phyloP scores from a whole-genome alignment of 805 yeast species.

The Saccharomycopsis fermentans region DNA sequence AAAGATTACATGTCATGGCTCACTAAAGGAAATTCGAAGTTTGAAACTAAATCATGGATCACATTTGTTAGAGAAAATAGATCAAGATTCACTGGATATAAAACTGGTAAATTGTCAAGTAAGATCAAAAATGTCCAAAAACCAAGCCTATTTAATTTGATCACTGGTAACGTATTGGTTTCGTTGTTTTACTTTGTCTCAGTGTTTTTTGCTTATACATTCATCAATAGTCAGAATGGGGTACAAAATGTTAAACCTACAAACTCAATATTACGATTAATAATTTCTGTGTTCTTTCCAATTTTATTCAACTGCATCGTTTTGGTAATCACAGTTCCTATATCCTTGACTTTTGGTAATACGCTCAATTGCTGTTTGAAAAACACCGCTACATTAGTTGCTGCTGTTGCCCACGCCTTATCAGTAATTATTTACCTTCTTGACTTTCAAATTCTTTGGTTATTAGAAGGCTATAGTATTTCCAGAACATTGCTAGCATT shows the following conservation, averaged over 20 bases:
- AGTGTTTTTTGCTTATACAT: constrained; percentile 70
- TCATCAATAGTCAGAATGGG: constrained; percentile 81
- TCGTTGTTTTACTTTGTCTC: constrained; percentile 67
- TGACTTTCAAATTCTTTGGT: constrained; percentile 95
- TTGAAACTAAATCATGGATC: constrained; percentile 86
- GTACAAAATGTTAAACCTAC: constrained; percentile 41
- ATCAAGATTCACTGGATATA: constrained; percentile 81
- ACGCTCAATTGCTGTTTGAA: constrained; percentile 47
- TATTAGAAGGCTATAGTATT: constrained; percentile 84
- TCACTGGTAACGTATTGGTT: constrained; percentile 64
- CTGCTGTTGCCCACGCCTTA: constrained; percentile 92
- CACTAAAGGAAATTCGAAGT: constrained; percentile 82
- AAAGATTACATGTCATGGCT: constrained; percentile 87
- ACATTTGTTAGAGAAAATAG: constrained; percentile 75
- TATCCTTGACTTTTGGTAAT: constrained; percentile 44
- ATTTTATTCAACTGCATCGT: constrained; percentile 29
- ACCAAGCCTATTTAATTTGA: constrained; percentile 66
- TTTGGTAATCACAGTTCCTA: constrained; percentile 28
- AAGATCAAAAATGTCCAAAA: constrained; percentile 33
- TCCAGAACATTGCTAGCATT: constrained; percentile 81
- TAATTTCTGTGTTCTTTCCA: constrained; percentile 43
- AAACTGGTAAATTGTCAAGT: constrained; percentile 28
- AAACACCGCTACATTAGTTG: constrained; percentile 90
- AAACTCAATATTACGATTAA: constrained; percentile 53
- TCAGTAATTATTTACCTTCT: constrained; percentile 81